Base-by-base conservation (phyloP, 768 basidiomycete species). In the Psilocybe azurescens region DNA sequence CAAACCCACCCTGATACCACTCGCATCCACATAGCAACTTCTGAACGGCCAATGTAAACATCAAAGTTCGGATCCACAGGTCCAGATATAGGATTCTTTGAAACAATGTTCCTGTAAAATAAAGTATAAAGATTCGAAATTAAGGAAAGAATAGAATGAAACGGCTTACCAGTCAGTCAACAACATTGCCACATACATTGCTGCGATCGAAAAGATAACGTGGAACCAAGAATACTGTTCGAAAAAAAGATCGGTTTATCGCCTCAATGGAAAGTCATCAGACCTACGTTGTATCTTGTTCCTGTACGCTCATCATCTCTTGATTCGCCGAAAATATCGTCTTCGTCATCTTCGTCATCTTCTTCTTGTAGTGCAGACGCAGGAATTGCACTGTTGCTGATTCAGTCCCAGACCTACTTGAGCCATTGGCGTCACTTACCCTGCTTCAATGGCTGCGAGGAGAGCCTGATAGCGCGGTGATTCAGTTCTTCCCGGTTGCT, bases 11-110 rank as follows among this genome's bases (percentile, higher is more conserved):
- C 93, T 32, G 94, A 95, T 50, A 99, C 92, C 33, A 99, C 86
- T 3, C 97, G 83, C 94, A 98, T 98, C 97, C 97, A 99, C 97
- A 99, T 99, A 3, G 97, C 95, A 8, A 92, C 90, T 73, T 95
- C 93, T 4, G 94, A 96, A 39, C 95, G 88, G 16, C 97, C 97
- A 52, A 99, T 99, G 74, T 94, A 93, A 41, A 98, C 89, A 63
- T 91, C 87, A 47, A 85, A 78, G 58, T 86, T 81, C n/a, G 86
- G 83, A 62, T 87, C 82, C 0, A 71, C 72, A 48, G 81, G 74
- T 7, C 79, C 80, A 41, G 73, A 74, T 13, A 82, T 75, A 30
- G 79, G 85, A 50, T 78, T 74, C 66, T 85, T 86, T 60, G 86
- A 87, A 24, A 92, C 86, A 48, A 93, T 81, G 66, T 94, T 93